Base-by-base conservation (phyloP, 1,139 yeast genomes). In the Zygoascus hellenicus region DNA sequence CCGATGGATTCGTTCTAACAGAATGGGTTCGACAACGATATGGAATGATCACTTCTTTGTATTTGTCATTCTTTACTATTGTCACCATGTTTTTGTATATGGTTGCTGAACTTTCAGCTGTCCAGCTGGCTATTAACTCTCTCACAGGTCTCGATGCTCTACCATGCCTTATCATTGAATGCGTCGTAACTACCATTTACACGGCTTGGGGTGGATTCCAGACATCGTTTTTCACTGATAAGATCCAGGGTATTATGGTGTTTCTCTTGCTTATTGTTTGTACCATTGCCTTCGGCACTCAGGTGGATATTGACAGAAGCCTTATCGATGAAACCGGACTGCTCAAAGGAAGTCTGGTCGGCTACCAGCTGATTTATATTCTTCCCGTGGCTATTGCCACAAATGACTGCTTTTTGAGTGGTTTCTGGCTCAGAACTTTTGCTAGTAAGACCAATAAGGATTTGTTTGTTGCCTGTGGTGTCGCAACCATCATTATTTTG, bases 401-500 rank as follows among this genome's bases (percentile, higher is more conserved):
- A 37, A 90, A 90, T 59, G 96, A 88, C 62, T 80, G 90, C 60
- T 89, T 90, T 65, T 71, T 90, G 76, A 79, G 95, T 32, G 96
- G 96, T 0, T 89, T 89, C 64, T 90, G 97, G 97, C 70, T 90
- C 55, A 75, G 97, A 61, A 85, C 97, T 0, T 90, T 90, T 71
- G 96, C 97, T 3, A 83, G 96, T 13, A 78, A 79, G 53, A 70
- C 89, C 9, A 79, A 88, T 65, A 79, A 73, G 58, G 96, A 89
- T 60, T 73, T 90, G 58, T 67, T 77, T 65, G 76, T 86, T 56
- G 95, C 95, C 17, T 79, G 90, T 47, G 71, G 81, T 2, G 68
- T 89, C 51, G 95, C 96, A 0, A 76, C 92, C 0, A 61, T 84
- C 50, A 75, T 84, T 33, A 71, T 81, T 38, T 78, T 84, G 49